These are phyloP conservation scores for Rhizoclosmatium globosum DNA, from an alignment of 192 early-diverging fungal species.

Conservation along the genomic window DNA sequence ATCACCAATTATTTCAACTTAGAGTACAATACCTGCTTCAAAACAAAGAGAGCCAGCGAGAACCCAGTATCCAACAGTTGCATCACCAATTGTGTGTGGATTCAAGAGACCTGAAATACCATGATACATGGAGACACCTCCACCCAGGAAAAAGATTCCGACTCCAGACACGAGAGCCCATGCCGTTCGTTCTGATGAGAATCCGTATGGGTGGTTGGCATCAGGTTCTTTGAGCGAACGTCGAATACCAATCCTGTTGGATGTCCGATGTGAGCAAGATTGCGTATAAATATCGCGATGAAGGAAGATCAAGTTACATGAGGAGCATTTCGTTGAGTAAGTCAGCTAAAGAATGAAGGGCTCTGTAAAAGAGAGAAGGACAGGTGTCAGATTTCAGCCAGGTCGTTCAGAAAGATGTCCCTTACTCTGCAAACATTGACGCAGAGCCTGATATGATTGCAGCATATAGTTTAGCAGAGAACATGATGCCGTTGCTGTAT, in stretches of 20 bases:
- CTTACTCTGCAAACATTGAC: constrained; percentile 65
- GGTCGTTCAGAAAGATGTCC: neutral
- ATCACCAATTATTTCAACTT: neutral
- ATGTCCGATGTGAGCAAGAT: constrained; percentile 5
- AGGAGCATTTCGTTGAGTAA: constrained; percentile 27
- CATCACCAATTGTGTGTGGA: constrained; percentile 51
- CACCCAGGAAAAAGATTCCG: constrained; percentile 64
- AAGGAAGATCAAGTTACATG: neutral
- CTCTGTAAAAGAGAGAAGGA: constrained; percentile 40
- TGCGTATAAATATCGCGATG: constrained; percentile 7
- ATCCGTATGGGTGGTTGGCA: constrained; percentile 64
- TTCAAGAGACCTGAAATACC: constrained; percentile 57
- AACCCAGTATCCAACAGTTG: constrained; percentile 48
- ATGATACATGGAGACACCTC: constrained; percentile 64
- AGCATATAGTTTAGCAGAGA: constrained; percentile 59
- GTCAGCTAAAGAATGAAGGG: constrained; percentile 59
- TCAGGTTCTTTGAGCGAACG: constrained; percentile 56
- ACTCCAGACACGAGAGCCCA: constrained; percentile 65
- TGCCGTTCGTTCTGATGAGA: constrained; percentile 60
- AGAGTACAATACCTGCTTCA: constrained; percentile 47
- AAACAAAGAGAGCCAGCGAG: constrained; percentile 56
- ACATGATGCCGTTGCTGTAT: constrained; percentile 55
- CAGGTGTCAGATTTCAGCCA: constrained; percentile 24
- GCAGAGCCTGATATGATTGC: constrained; percentile 61
- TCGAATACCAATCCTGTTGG: constrained; percentile 46